Base-by-base conservation (phyloP, 345 rosid genomes). In the Camelina laxa region DNA sequence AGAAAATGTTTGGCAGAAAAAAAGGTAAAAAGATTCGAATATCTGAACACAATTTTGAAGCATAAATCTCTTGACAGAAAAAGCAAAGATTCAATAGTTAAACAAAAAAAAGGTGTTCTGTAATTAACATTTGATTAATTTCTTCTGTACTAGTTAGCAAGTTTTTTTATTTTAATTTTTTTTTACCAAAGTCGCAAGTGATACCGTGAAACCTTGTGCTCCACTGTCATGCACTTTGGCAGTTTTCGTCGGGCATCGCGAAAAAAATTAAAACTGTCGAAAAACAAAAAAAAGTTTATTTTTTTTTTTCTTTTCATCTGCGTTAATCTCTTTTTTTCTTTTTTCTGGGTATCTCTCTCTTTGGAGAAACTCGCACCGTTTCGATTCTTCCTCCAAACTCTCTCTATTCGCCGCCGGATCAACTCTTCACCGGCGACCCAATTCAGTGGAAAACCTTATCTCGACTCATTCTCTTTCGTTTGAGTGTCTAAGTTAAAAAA, bases 201-300 rank as follows among this genome's bases (percentile, higher is more conserved):
- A 41, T 42, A 13, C 44, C 61, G 55, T 51, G 58, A 66, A 50
- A 51, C 68, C 45, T 50, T 39, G 67, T 79, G 82, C 76, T 51
- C 12, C 19, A 48, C 86, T 84, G 90, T 85, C 86, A 78, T 72
- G 80, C 88, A 74, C 86, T 79, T 83, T 81, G 87, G 66, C 84
- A 67, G 76, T 21, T 75, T 74, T 69, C 80, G 57, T 79, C 76
- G 72, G 69, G 66, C 72, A 60, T 38, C 58, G 78, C 70, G n/a
- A 76, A 22, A 51, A 60, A 75, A 73, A 27, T 27, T 27, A 63
- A 39, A 69, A 71, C 76, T 47, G 71, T 49, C 61, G 55, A 58
- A 65, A 67, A 22, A 10, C 9, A 76, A 63, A 76, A 77, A 70
- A 17, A 47, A 41, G 49, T 27, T 56, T 56, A 30, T 71, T 61